Base-by-base conservation (phyloP, 805 yeast species). In the Schizosaccharomyces osmophilus region DNA sequence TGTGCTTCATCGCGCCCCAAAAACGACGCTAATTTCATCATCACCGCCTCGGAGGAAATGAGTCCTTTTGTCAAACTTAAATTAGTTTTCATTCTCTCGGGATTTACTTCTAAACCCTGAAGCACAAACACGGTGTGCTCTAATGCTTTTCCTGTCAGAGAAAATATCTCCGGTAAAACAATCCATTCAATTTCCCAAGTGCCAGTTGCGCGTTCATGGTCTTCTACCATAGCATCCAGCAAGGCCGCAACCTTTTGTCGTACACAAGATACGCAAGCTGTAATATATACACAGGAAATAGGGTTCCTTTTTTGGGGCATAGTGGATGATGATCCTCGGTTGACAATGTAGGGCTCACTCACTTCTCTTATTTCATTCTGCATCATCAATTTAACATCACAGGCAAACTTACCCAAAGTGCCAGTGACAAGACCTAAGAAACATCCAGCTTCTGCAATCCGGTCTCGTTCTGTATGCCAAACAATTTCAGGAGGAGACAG, bases 301-400 rank as follows among this genome's bases (percentile, higher is more conserved):
- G 60, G 60, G 26, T 57, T 57, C 4, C 60, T 39, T 42, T 57
- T 57, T 24, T 57, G 60, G 19, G 60, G 60, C 60, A 57, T 57
- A 19, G 60, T 57, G 29, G 60, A 57, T 11, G 60, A 57, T 15
- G 60, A 39, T 15, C 60, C 60, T 22, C 60, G 42, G 24, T 57
- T 39, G 29, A 51, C 48, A 15, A 31, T 24, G 36, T 26, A 57
- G 17, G 60, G 60, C 24, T 57, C 60, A 11, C 5, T n/a, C 3
- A 57, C 60, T 22, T 57, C 60, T 15, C 45, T 42, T 1, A 29
- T 24, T 45, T 45, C 51, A n/a, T n/a, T 45, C 26, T 45, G 51
- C 51, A 45, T 45, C 51, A 45, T 19, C 59, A 55, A 26, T 8
- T 29, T 55, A 6, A 55, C 22, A 32, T 55, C 59, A 11, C 5